phyloP scores from a whole-genome alignment of 495 filamentous ascomycete species.

The Aspergillus nidulans region DNA sequence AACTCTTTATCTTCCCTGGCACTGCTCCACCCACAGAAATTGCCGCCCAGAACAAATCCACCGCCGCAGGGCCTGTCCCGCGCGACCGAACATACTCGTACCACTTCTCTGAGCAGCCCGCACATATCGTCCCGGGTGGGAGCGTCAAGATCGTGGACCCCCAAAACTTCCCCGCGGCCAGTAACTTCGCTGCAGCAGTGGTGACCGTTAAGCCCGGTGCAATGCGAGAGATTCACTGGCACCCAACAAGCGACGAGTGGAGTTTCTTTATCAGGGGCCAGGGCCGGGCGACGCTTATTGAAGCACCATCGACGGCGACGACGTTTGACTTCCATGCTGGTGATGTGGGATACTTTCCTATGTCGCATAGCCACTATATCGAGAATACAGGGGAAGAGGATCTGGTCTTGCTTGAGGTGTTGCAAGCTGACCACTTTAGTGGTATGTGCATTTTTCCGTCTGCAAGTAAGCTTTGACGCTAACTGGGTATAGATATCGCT shows the following conservation, averaged over 20 bases:
- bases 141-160: constrained; percentile 66
- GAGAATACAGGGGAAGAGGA: constrained; percentile 70
- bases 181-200: constrained; percentile 57
- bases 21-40: constrained; percentile 59
- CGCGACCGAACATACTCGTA: constrained; percentile 55
- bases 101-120: constrained; percentile 61
- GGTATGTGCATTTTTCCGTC: constrained; percentile 25
- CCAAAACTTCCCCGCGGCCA: constrained; percentile 55
- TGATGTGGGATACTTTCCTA: constrained; percentile 67
- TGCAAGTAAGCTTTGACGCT: neutral
- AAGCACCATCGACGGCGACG: constrained; percentile 50
- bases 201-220: constrained; percentile 66
- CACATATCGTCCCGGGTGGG: constrained; percentile 55
- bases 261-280: constrained; percentile 67
- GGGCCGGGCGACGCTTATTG: constrained; percentile 63
- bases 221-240: constrained; percentile 80
- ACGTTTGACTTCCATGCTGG: constrained; percentile 76
- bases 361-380: constrained; percentile 63
- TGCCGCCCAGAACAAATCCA: constrained; percentile 56
- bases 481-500: constrained; percentile 45
- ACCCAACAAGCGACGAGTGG: constrained; percentile 69
- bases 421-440: constrained; percentile 61
- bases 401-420: constrained; percentile 64
- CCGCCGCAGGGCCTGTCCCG: constrained; percentile 52
- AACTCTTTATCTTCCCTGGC: constrained; percentile 69